Conservation (phyloP, 2,329 filamentous ascomycete species). For the Diplodia mutila region DNA sequence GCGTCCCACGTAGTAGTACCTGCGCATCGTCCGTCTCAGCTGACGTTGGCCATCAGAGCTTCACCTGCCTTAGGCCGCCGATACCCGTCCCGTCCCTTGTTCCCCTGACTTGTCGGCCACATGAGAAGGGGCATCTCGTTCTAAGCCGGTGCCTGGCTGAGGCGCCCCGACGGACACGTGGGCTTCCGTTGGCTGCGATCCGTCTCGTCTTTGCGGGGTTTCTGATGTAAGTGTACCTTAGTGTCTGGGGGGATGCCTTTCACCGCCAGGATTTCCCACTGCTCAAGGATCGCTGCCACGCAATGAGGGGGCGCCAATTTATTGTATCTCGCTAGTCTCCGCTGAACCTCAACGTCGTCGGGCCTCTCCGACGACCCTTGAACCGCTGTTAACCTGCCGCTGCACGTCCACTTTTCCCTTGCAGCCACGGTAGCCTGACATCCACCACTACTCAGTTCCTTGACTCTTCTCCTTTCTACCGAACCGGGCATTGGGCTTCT, state of each 20-base stretch:
- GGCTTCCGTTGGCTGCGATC: background rate
- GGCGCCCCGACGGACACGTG: background rate
- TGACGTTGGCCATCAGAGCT: conserved; percentile 14
- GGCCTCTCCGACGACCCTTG: conserved; percentile 3
- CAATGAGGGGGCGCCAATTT: conserved; percentile 19
- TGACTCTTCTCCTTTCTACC: background rate
- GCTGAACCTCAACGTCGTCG: background rate
- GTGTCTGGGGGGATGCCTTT: background rate
- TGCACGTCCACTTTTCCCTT: background rate
- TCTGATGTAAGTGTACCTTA: conserved; percentile 20
- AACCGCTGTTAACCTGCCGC: background rate
- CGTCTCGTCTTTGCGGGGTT: conserved; percentile 1
- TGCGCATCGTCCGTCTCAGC: background rate
- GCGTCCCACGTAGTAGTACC: background rate
- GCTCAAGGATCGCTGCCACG: background rate
- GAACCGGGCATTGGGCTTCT: too few species aligned
- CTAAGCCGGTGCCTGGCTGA: background rate
- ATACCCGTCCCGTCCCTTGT: background rate
- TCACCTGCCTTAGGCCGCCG: conserved; percentile 8
- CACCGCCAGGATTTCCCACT: background rate
- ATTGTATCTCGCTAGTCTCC: conserved; percentile 18
- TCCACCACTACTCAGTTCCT: background rate
- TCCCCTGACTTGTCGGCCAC: too few species aligned
- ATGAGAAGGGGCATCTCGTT: too few species aligned
- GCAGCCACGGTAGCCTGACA: too few species aligned